phyloP scores from a whole-genome alignment of 2,329 filamentous ascomycete species.

The Ascochyta koolunga region DNA sequence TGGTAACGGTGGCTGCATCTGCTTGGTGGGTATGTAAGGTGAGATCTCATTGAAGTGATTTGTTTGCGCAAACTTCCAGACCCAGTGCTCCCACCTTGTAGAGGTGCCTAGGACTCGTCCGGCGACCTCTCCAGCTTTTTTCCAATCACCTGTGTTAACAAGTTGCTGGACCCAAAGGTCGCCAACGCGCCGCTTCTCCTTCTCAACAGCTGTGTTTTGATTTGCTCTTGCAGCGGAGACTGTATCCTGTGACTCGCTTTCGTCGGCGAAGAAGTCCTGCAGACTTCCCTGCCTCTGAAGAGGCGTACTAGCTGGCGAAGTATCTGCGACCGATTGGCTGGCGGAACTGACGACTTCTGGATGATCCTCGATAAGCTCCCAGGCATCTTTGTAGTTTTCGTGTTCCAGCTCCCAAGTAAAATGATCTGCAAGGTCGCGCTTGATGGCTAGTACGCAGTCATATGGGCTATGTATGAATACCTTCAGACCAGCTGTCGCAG shows the following conservation, averaged over 20 bases:
- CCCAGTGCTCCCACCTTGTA: slow-evolving; percentile 92
- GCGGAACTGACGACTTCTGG: slow-evolving; percentile 67
- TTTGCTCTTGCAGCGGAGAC: slow-evolving; percentile 63
- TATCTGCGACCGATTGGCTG: slow-evolving; percentile 46
- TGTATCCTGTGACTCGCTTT: slow-evolving; percentile 64
- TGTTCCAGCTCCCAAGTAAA: slow-evolving; percentile 84
- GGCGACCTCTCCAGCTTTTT: slow-evolving; percentile 76
- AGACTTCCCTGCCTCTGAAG: slow-evolving; percentile 54
- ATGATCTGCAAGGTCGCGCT: slow-evolving; percentile 84
- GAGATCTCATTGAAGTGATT: slow-evolving; percentile 90
- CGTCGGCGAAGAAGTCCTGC: slow-evolving; percentile 76
- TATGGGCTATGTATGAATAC: slow-evolving; percentile 97
- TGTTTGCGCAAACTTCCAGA: slow-evolving; percentile 86
- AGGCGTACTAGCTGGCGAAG: slow-evolving; percentile 52
- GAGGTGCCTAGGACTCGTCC: slow-evolving; percentile 81
- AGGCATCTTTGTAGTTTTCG: slow-evolving; percentile 81
- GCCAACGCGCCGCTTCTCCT: slow-evolving; percentile 88
- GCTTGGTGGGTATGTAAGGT: slow-evolving; percentile 76
- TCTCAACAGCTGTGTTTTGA: slow-evolving; percentile 72
- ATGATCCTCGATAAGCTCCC: slow-evolving; percentile 86
- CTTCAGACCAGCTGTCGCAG: slow-evolving; percentile 67
- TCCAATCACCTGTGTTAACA: slow-evolving; percentile 76
- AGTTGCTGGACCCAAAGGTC: slow-evolving; percentile 93
- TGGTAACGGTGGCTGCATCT: slow-evolving; percentile 79
- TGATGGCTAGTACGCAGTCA: slow-evolving; percentile 91